phyloP scores from a whole-genome alignment of 768 basidiomycete genomes.

The Boletus huronensis region DNA sequence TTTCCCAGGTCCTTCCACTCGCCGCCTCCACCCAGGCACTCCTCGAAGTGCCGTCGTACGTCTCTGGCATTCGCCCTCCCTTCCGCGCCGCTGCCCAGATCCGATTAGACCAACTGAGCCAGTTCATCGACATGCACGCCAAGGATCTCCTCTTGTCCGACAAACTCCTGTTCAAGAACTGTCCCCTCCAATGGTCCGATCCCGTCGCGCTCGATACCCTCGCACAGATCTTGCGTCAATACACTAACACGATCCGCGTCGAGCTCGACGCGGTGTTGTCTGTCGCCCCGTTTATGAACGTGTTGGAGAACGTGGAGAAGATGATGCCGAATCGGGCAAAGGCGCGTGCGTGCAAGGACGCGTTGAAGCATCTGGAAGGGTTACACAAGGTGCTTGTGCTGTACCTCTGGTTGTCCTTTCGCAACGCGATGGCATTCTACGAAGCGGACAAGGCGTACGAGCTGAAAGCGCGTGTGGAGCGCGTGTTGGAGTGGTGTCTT shows the following conservation, averaged over 20 bases:
- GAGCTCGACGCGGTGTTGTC: constrained; percentile 20
- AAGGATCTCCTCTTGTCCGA: constrained; percentile 42
- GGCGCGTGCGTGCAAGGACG: constrained; percentile 9
- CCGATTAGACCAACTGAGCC: constrained; percentile 31
- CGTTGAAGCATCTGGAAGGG: constrained; percentile 52
- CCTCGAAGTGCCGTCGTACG: constrained; percentile 47
- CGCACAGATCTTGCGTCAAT: constrained; percentile 30
- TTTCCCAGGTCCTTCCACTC: constrained; percentile 43
- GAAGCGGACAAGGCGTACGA: constrained; percentile 46
- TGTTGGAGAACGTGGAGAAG: constrained; percentile 20
- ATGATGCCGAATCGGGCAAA: constrained; percentile 18
- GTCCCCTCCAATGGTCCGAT: constrained; percentile 18
- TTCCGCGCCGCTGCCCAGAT: constrained; percentile 38
- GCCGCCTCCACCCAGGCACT: constrained; percentile 40
- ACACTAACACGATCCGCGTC: constrained; percentile 29
- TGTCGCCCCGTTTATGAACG: constrained; percentile 20
- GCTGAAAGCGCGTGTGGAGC: constrained; percentile 63
- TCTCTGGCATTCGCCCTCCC: constrained; percentile 41
- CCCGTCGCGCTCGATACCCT: constrained; percentile 19
- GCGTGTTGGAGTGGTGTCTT: constrained; percentile 62
- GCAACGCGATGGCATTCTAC: constrained; percentile 64
- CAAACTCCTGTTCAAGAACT: constrained; percentile 42
- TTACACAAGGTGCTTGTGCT: constrained; percentile 72
- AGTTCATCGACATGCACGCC: constrained; percentile 42
- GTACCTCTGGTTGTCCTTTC: constrained; percentile 83